Base-by-base conservation (phyloP, 805 yeast genomes). In the Metschnikowia cerradonensis region DNA sequence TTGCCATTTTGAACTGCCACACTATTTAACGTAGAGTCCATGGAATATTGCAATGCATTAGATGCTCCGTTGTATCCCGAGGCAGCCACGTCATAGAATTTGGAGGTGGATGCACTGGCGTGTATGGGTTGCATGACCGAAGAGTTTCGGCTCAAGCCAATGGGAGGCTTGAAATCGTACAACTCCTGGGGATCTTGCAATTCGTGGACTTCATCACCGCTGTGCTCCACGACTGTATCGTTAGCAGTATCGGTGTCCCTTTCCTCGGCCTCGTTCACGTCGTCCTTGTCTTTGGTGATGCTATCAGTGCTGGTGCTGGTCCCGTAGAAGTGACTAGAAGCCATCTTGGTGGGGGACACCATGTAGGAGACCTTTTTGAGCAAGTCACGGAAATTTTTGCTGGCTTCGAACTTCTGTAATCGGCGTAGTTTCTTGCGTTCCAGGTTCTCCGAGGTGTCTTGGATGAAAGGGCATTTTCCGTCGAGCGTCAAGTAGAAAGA, bases 381-480 rank as follows among this genome's bases (percentile, higher is more conserved):
- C 36, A 71, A 58, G 10, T 65, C 68, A 33, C 82, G 66, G 59
- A 74, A 76, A 15, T 67, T 66, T 44, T 66, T 65, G n/a, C 73
- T 66, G n/a, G 72, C 75, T 46, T 69, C 75, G 48, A 69, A 71
- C 53, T 71, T 73, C 46, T 67, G 73, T 32, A 61, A 41, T 41
- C 78, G 64, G 53, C 75, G 66, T 39, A 69, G 64, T 55, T 67
- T 70, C 48, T 71, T 72, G 39, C 74, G 67, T 23, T 73, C 74
- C 41, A 67, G 68, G 54, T 73, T 73, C 30, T 70, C 70, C 0
- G 73, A 51, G 4, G 72, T 63, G 61, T 88, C 92, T 45, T 78
- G 78, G n/a, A 86, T 76, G 68, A 92, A 92, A 4, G 96, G 89
- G 53, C 96, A 83, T 59, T 87, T 79, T 6, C 97, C 97, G 59